These are phyloP conservation scores for Clitopilus hobsonii DNA, from an alignment of 768 basidiomycete species.

Conservation along the genomic window DNA sequence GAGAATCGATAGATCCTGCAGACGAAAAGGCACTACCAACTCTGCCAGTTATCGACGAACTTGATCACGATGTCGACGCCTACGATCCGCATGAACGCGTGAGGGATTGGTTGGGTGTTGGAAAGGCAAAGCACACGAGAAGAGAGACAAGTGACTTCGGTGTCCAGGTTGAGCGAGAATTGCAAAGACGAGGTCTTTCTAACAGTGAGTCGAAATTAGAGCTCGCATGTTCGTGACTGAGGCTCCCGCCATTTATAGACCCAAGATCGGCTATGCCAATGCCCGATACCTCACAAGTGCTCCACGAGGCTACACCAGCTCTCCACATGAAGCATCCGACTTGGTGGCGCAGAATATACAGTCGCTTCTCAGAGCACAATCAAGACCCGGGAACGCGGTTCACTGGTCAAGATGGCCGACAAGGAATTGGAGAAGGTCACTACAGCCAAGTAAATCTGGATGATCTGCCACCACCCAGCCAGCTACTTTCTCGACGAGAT, in stretches of 20 bases:
- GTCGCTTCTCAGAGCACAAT: conserved; percentile 38
- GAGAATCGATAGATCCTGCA: neutral
- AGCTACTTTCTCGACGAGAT: neutral
- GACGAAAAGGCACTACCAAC: neutral
- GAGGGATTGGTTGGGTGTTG: neutral
- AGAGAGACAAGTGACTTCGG: conserved; percentile 50
- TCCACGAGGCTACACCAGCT: conserved; percentile 10
- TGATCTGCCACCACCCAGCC: conserved; percentile 7
- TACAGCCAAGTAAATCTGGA: conserved; percentile 1
- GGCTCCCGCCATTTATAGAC: no score
- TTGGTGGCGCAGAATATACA: conserved; percentile 56
- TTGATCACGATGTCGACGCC: no score
- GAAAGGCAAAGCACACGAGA: conserved; percentile 14
- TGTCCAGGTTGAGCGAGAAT: conserved; percentile 48
- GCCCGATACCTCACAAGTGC: neutral
- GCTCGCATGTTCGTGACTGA: no score
- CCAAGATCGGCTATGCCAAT: no score
- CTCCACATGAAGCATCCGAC: conserved; percentile 31
- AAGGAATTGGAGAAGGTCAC: no score
- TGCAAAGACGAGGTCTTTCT: conserved; percentile 43
- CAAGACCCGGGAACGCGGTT: neutral
- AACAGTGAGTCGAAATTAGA: neutral
- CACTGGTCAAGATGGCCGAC: no score
- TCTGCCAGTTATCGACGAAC: neutral
- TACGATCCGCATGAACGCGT: no score